Percentiles rank a stretch among this genome's conserved stretches.
phyloP scores from a whole-genome alignment of 2,329 filamentous ascomycete genomes.

The Eutypa lata region DNA sequence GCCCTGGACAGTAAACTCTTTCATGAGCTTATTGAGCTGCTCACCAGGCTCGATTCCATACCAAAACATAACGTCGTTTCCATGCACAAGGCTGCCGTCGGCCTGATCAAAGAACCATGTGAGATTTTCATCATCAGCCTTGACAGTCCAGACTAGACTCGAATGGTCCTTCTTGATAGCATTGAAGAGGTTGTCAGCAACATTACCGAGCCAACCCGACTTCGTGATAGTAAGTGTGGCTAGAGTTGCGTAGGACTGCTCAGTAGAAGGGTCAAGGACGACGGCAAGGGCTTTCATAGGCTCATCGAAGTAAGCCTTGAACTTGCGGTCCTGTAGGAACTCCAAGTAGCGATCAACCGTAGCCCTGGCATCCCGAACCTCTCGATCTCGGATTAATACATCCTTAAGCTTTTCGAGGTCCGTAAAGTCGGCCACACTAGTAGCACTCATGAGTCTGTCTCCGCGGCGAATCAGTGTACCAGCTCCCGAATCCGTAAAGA shows the following conservation, averaged over 20 bases:
- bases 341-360: slow-evolving; percentile 86
- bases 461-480: slow-evolving; percentile 90
- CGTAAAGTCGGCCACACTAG: slow-evolving; percentile 69
- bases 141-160: slow-evolving; percentile 93
- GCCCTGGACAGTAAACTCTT: slow-evolving; percentile 79
- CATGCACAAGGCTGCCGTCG: slow-evolving; percentile 81
- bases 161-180: slow-evolving; percentile 92
- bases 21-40: slow-evolving; percentile 79
- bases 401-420: slow-evolving; percentile 76
- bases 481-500: slow-evolving; percentile 93
- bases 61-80: slow-evolving; percentile 93
- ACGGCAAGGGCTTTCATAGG: slow-evolving; percentile 89
- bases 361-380: slow-evolving; percentile 75
- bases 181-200: slow-evolving; percentile 91
- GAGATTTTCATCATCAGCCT: slow-evolving; percentile 91
- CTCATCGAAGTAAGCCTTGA: slow-evolving; percentile 94
- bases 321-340: slow-evolving; percentile 70
- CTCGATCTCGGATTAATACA: slow-evolving; percentile 76
- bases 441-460: slow-evolving; percentile 78
- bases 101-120: slow-evolving; percentile 99
- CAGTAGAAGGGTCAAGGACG: slow-evolving; percentile 70
- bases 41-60: slow-evolving; percentile 81
- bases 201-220: slow-evolving; percentile 88
- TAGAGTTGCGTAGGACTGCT: slow-evolving; percentile 72
- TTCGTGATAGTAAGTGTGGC: slow-evolving; percentile 92